Evolutionary conservation across 306 rosid genomes (phyloP).

Genomic region (Phaseolus lunatus): DNA sequence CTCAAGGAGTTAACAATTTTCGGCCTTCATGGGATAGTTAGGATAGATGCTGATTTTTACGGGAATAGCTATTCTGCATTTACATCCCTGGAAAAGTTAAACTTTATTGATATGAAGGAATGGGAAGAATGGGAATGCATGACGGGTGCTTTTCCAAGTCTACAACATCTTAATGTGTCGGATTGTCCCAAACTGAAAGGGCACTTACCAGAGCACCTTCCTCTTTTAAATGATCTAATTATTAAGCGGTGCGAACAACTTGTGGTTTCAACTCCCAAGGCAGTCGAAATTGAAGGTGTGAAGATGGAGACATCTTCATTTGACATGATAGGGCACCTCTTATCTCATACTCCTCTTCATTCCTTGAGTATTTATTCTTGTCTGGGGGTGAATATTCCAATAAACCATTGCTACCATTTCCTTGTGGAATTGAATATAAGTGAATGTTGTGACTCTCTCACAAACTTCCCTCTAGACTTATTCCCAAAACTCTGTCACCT

Average conservation of each 20-base stretch:
- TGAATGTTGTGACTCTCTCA: neutral
- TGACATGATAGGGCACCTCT: neutral
- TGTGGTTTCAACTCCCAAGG: neutral
- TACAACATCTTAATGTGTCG: neutral
- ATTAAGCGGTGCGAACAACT: neutral
- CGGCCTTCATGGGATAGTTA: neutral
- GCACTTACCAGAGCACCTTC: neutral
- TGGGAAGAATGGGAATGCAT: conserved; percentile 5
- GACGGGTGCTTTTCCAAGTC: neutral
- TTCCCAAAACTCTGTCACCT: neutral
- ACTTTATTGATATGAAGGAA: neutral
- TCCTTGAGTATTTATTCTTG: neutral
- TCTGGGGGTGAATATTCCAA: neutral
- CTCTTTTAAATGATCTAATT: fast-evolving
- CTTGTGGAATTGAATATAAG: neutral
- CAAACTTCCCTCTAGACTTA: no score
- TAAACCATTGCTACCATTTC: neutral
- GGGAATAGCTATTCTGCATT: neutral
- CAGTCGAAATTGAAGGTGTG: neutral
- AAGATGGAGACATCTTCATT: neutral
- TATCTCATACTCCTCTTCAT: neutral
- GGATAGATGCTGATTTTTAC: neutral
- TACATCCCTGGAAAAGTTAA: neutral
- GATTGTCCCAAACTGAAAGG: neutral
- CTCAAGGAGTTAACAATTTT: neutral